Evolutionary conservation across 345 rosid genomes (phyloP).

Genomic region (Eucalyptus paniculata): DNA sequence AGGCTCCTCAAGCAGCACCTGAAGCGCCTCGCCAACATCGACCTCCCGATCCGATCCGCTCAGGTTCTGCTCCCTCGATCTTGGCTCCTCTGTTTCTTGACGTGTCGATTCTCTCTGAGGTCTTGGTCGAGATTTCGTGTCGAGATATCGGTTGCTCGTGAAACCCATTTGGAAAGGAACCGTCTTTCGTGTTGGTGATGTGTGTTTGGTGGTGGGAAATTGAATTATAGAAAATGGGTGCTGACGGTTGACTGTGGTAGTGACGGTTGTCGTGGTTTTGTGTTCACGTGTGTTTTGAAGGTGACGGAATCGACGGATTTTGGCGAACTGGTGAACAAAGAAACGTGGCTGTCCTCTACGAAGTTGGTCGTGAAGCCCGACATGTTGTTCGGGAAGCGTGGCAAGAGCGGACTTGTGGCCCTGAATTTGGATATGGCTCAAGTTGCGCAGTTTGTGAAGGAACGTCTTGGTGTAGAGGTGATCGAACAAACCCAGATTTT

Average conservation of each 20-base stretch:
- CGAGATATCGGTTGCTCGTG: neutral
- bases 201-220: neutral
- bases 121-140: neutral
- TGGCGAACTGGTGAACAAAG: constrained; percentile 53
- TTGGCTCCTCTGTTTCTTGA: neutral
- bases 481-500: neutral
- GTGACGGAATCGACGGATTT: constrained; percentile 83
- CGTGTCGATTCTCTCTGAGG: neutral
- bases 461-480: constrained; percentile 77
- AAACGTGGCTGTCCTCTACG: constrained; percentile 87
- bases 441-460: constrained; percentile 91
- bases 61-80: neutral
- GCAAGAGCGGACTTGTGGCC: constrained; percentile 93
- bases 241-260: neutral
- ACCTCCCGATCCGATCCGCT: constrained; percentile 7
- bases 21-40: constrained; percentile 4
- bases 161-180: neutral
- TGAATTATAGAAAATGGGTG: neutral
- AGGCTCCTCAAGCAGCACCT: constrained; percentile 10
- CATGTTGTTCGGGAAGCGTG: constrained; percentile 94
- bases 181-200: neutral
- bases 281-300: constrained; percentile 9
- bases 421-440: constrained; percentile 92
- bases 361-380: constrained; percentile 95
- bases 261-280: neutral